Conservation (phyloP, 306 rosid genomes). For the Quercus rubra region DNA sequence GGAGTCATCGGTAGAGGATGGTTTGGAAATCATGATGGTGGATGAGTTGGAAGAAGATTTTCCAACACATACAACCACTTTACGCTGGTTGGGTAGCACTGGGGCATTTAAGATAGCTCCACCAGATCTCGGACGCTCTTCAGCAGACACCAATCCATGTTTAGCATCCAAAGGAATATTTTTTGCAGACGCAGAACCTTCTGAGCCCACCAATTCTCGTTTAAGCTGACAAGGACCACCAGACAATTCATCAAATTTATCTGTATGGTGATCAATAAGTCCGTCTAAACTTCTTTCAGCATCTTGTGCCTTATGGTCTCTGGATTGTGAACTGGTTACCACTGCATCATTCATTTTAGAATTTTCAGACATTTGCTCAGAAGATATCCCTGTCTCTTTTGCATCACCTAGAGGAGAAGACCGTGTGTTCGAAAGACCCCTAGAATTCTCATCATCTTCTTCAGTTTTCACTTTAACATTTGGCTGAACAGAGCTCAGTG, state of each 20-base stretch:
- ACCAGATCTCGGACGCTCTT: constrained; percentile 55
- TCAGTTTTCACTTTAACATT: constrained; percentile 48
- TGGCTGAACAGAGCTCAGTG: constrained; percentile 34
- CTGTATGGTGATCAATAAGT: constrained; percentile 38
- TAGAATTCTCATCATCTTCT: constrained; percentile 40
- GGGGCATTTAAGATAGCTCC: constrained; percentile 24
- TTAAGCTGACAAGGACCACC: constrained; percentile 40
- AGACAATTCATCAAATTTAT: constrained; percentile 41
- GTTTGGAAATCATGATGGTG: constrained; percentile 38
- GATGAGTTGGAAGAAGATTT: constrained; percentile 52
- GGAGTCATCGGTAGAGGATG: constrained; percentile 33
- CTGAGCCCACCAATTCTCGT: constrained; percentile 52
- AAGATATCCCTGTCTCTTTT: constrained; percentile 38
- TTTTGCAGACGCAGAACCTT: constrained; percentile 37
- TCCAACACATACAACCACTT: constrained; percentile 37
- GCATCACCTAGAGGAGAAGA: constrained; percentile 45
- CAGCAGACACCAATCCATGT: constrained; percentile 43
- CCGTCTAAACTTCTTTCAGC: constrained; percentile 41
- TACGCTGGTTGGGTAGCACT: constrained; percentile 38
- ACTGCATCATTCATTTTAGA: constrained; percentile 33
- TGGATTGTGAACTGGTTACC: constrained; percentile 32
- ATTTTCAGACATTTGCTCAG: constrained; percentile 45
- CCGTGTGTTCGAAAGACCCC: constrained; percentile 38
- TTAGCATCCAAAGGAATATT: constrained; percentile 46
- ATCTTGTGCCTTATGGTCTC: constrained; percentile 47